These are phyloP conservation scores for Pugionium cornutum DNA, from an alignment of 345 rosid genomes.

Conservation along the genomic window DNA sequence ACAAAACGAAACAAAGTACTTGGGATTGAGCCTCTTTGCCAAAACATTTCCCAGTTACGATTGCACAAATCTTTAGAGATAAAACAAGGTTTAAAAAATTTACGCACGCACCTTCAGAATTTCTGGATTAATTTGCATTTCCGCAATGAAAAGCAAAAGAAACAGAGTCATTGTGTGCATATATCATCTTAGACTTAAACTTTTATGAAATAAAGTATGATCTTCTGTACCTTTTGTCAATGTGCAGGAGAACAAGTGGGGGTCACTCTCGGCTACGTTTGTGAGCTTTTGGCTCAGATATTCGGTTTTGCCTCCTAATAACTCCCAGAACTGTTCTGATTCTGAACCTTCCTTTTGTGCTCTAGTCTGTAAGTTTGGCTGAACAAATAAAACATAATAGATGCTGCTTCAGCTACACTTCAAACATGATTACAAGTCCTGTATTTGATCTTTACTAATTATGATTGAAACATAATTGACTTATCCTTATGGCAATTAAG, in stretches of 20 bases:
- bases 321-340: slow-evolving; percentile 90
- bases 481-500: not conserved
- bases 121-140: slow-evolving; percentile 50
- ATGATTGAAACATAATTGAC: not conserved
- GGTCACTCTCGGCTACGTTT: slow-evolving; percentile 76
- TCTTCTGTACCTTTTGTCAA: slow-evolving; percentile 62
- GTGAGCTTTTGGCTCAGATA: slow-evolving; percentile 68
- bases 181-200: slow-evolving; percentile 23
- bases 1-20: not conserved
- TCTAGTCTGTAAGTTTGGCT: slow-evolving; percentile 85
- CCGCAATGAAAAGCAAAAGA: slow-evolving; percentile 20
- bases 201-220: not conserved
- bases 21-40: slow-evolving; percentile 23
- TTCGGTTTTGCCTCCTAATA: slow-evolving; percentile 86
- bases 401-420: slow-evolving; percentile 18
- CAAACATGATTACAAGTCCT: not conserved
- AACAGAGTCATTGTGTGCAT: slow-evolving; percentile 29
- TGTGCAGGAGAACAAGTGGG: slow-evolving; percentile 85
- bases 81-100: slow-evolving; percentile 6
- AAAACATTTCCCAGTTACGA: slow-evolving; percentile 1
- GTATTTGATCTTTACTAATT: not conserved
- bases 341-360: slow-evolving; percentile 97
- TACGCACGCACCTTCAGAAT: slow-evolving; percentile 67
- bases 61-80: not conserved
- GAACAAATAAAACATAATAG: slow-evolving; percentile 40